Evolutionary conservation across 129 eudicot species (phyloP), one percentile per base, ranked within the genome.

Genomic region (Chrysanthemum makinoi): DNA sequence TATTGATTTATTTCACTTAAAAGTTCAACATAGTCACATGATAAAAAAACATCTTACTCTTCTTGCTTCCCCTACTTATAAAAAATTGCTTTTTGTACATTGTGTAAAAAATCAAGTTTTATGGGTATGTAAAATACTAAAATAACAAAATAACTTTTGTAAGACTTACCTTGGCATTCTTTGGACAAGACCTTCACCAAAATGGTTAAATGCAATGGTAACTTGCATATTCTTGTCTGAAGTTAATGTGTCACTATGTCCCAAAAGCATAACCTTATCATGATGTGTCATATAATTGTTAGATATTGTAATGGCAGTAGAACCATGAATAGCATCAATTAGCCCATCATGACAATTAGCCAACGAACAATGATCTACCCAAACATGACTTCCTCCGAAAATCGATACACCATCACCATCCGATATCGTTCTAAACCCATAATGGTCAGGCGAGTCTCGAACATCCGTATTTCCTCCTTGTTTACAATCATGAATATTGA

Each of bases 281-380:
- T 91, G 96, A 61, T 80, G 94, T 13, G 97, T 88, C 88, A 88
- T 72, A 57, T 91, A 88, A 62, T 91, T 91, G 61, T 91, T 91
- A 18, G 97, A 91, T 28, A 91, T 84, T 0, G 97, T 89, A 19
- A 89, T 86, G 50, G 93, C 93, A 2, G 96, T 89, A 7, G 96
- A 82, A n/a, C 93, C 96, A 82, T 72, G 89, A 13, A 86, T 89
- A 14, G 89, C 96, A 84, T 89, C 96, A 65, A 91, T 83, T 50
- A 91, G 33, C 12, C 97, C 97, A 69, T 91, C 97, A 8, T 80
- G 77, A 58, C 97, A 91, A 22, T 85, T 86, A 1, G 97, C 88
- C 85, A 91, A 75, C n/a, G 96, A 88, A 69, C 96, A 86, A 72
- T 91, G 97, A 70, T 91, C 97, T 7, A 91, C 96, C 97, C 97